phyloP scores from a whole-genome alignment of 1,284 basidiomycete species.

The Cryptococcus hybrid region DNA sequence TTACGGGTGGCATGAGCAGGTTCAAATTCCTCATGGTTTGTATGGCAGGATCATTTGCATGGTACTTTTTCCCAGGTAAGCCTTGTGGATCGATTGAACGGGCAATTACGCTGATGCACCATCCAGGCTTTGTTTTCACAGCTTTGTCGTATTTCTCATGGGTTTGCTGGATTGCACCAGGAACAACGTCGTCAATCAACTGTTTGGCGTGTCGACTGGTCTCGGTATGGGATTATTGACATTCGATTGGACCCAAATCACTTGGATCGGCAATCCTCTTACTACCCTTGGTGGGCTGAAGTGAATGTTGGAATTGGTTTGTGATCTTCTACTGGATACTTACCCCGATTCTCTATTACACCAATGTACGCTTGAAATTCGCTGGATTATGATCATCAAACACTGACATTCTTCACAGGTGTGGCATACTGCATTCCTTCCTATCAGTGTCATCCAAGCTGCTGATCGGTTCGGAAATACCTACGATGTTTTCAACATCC shows the following conservation, averaged over 20 bases:
- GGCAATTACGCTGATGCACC: not conserved
- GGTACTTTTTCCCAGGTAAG: slow-evolving; percentile 84
- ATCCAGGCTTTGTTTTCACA: slow-evolving; percentile 77
- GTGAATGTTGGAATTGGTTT: slow-evolving; percentile 87
- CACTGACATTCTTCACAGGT: slow-evolving; percentile 53
- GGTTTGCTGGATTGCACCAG: slow-evolving; percentile 90
- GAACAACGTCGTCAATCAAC: slow-evolving; percentile 79
- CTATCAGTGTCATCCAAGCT: slow-evolving; percentile 67
- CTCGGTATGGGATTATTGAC: slow-evolving; percentile 86
- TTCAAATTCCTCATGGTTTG: slow-evolving; percentile 75
- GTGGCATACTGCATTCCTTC: slow-evolving; percentile 80
- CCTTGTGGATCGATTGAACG: slow-evolving; percentile 1
- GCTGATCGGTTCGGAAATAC: slow-evolving; percentile 70
- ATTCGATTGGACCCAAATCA: slow-evolving; percentile 93
- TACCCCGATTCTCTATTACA: slow-evolving; percentile 83
- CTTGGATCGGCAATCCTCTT: slow-evolving; percentile 85
- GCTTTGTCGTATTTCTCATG: slow-evolving; percentile 85
- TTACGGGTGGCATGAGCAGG: slow-evolving; percentile 65
- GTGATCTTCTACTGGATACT: slow-evolving; percentile 89
- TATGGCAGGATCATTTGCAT: slow-evolving; percentile 65
- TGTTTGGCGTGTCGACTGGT: slow-evolving; percentile 82
- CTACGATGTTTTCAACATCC: slow-evolving; percentile 74
- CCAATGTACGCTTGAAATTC: slow-evolving; percentile 61
- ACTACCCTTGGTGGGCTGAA: slow-evolving; percentile 98
- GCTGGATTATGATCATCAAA: not conserved